These are phyloP conservation scores for Amanita rubescens DNA, from an alignment of 768 basidiomycete genomes.

Conservation along the genomic window DNA sequence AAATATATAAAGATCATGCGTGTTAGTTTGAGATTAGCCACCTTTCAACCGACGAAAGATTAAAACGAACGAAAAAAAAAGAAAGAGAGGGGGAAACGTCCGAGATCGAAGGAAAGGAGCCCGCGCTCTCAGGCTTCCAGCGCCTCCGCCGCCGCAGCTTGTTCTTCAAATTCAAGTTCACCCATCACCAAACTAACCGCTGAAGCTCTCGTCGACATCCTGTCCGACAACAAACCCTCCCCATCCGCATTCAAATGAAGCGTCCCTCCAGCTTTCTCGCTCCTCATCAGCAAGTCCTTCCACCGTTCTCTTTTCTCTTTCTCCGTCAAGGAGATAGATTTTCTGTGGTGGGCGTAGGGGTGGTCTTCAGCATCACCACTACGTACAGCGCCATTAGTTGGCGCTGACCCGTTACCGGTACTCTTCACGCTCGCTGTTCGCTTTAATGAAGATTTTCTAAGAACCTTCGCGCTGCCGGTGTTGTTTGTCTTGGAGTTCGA, in stretches of 20 bases:
- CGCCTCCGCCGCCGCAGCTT: neutral
- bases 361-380: too few species aligned
- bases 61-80: too few species aligned
- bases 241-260: conserved; percentile 41
- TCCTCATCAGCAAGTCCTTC: conserved; percentile 60
- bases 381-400: too few species aligned
- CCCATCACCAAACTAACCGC: neutral
- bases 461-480: neutral
- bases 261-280: conserved; percentile 68
- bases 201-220: conserved; percentile 11
- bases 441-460: neutral
- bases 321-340: conserved; percentile 37
- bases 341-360: neutral
- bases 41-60: too few species aligned
- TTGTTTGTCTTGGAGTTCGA: neutral
- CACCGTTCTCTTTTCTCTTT: conserved; percentile 67
- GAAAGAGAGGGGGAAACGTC: too few species aligned
- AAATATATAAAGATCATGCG: too few species aligned
- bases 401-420: neutral
- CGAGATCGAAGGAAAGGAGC: too few species aligned
- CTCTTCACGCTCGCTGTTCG: neutral
- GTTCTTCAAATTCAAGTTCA: neutral
- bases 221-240: conserved; percentile 36
- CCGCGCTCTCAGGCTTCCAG: too few species aligned
- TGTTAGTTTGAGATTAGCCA: too few species aligned